Percentiles rank a stretch among this genome's conserved stretches.
These are phyloP conservation scores for Clavispora vitiphila DNA, from an alignment of 805 yeast species.

Conservation along the genomic window DNA sequence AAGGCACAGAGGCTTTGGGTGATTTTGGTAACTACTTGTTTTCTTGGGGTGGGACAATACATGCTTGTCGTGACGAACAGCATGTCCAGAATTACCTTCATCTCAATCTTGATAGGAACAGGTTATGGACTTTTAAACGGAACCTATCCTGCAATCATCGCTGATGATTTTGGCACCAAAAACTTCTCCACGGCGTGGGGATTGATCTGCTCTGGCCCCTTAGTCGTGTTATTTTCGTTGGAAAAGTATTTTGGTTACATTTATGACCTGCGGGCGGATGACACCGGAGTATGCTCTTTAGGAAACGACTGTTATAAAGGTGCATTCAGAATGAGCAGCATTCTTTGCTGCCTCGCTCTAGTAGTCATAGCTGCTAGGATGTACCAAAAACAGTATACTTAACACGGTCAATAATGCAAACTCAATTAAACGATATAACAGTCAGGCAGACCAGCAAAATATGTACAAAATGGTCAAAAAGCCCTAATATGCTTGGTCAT, in stretches of 20 bases:
- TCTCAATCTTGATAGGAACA: conserved; percentile 56
- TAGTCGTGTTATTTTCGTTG: conserved; percentile 47
- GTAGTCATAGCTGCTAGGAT: conserved; percentile 21
- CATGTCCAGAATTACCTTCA: conserved; percentile 18
- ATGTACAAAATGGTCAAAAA: neutral
- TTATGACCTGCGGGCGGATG: conserved; percentile 42
- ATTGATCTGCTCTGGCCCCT: conserved; percentile 64
- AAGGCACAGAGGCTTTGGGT: conserved; percentile 66
- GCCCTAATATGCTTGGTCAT: neutral
- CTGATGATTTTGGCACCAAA: conserved; percentile 64
- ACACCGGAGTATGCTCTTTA: conserved; percentile 33
- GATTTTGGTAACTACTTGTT: conserved; percentile 38
- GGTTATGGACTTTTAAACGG: conserved; percentile 73
- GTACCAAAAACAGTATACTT: conserved; percentile 17
- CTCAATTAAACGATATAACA: conserved; percentile 4
- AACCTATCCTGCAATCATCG: conserved; percentile 68
- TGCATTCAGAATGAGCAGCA: conserved; percentile 30
- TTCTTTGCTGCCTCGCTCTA: conserved; percentile 23
- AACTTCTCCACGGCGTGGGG: conserved; percentile 78
- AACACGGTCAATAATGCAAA: neutral
- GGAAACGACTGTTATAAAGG: conserved; percentile 36
- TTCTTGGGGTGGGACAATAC: conserved; percentile 35
- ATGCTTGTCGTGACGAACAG: conserved; percentile 23
- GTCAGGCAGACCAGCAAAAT: conserved; percentile 1
- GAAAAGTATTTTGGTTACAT: conserved; percentile 53